These are phyloP conservation scores for Leccinum subgranulosum DNA, from an alignment of 768 basidiomycete genomes.

Conservation along the genomic window DNA sequence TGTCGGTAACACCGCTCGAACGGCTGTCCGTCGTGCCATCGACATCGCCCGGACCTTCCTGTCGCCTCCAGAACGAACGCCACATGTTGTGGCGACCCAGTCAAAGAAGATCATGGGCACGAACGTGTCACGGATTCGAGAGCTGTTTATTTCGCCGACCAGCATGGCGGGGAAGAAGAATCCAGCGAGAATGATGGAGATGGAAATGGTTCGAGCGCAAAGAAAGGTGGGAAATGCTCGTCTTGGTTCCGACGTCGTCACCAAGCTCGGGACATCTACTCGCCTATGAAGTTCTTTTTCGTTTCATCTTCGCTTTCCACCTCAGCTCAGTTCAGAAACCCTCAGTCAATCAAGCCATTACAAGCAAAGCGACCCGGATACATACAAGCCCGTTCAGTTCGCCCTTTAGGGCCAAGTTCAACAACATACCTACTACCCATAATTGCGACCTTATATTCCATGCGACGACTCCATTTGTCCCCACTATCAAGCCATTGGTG, in stretches of 20 bases:
- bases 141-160: slow-evolving; percentile 3
- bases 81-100: too few species aligned
- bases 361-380: too few species aligned
- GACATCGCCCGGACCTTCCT: neutral
- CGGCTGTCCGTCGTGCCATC: neutral
- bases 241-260: neutral
- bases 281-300: too few species aligned
- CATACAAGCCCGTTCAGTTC: too few species aligned
- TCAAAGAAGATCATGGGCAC: neutral
- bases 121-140: neutral
- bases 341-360: too few species aligned
- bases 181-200: slow-evolving; percentile 1
- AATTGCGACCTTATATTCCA: too few species aligned
- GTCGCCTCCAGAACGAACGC: neutral
- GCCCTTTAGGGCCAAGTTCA: too few species aligned
- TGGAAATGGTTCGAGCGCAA: slow-evolving; percentile 8
- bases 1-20: neutral
- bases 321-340: too few species aligned
- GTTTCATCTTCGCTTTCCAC: too few species aligned
- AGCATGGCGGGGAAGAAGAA: neutral
- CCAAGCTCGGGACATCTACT: neutral
- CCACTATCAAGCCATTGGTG: too few species aligned
- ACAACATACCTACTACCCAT: too few species aligned
- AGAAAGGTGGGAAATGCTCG: neutral
- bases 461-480: too few species aligned